Evolutionary conservation across 768 basidiomycete species (phyloP), one percentile per base, ranked within the genome.

Genomic region (Saitozyma sp.): DNA sequence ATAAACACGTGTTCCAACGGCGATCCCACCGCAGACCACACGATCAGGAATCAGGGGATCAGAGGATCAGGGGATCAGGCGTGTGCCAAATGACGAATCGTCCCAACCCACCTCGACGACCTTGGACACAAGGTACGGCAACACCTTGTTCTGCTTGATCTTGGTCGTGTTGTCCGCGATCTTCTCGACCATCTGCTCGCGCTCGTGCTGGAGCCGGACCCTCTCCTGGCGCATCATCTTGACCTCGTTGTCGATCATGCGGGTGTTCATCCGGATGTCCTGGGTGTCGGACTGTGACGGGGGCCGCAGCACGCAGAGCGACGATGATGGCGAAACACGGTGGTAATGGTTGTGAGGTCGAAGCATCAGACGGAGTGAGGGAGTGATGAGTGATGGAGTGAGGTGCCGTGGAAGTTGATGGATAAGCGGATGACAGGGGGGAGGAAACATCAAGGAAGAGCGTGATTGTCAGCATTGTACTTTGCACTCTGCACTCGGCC

Each of bases 201-300:
- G 91, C 79, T 98, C 96, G 77, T 98, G 95, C 72, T 90, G 88
- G 59, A 99, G 81, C 55, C 96, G 86, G 67, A 90, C 82, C 9
- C 89, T 92, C 81, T 98, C 96, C 69, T 92, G 95, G 71, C 91
- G 87, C 90, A 99, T 96, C 69, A 99, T 92, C 85, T 92, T 94
- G 74, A 98, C 87, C 74, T 99, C 96, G 75, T 96, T 98, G 64
- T 99, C 95, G 69, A 99, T 92, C 62, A 99, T 84, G 64, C 95
- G 84, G 81, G 88, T 89, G 80, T 94, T 85, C 59, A 92, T 92
- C 64, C 87, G 77, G 69, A 98, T 90, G 66, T 97, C 94, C 52
- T 96, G 93, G 1, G 90, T 87, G 17, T 70, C 65, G n/a, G 59
- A 50, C 75, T 78, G 57, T 6, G n/a, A n/a, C 51, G 13, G 51